Evolutionary conservation across 495 filamentous ascomycete species (phyloP).

Genomic region (Penicillium odoratum): DNA sequence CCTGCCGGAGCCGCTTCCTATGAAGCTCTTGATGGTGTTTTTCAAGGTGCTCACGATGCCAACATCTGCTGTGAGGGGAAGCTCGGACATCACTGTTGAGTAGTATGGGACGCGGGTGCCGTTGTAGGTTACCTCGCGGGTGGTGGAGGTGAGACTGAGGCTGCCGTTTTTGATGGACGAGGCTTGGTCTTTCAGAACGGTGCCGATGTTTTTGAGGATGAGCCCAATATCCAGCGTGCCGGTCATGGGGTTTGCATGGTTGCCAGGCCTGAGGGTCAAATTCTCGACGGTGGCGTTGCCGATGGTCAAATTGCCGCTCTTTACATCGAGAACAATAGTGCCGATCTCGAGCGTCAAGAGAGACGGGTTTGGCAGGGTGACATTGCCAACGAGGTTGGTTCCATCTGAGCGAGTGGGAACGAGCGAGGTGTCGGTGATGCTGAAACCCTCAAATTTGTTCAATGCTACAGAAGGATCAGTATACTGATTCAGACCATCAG

Average conservation of each 20-base stretch:
- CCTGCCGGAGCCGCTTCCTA: constrained; percentile 4
- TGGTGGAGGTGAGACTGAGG: constrained; percentile 33
- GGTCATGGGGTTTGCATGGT: constrained; percentile 54
- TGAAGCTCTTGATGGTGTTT: constrained; percentile 35
- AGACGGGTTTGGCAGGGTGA: constrained; percentile 40
- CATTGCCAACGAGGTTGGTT: constrained; percentile 38
- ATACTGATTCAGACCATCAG: background rate
- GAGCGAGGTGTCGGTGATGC: constrained; percentile 24
- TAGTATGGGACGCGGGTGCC: constrained; percentile 42
- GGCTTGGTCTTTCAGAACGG: constrained; percentile 31
- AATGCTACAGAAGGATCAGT: constrained; percentile 25
- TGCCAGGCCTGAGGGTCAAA: constrained; percentile 58
- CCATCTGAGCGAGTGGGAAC: constrained; percentile 26
- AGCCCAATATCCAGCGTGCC: constrained; percentile 34
- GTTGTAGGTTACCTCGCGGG: constrained; percentile 34
- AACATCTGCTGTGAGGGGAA: constrained; percentile 36
- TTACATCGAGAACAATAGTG: constrained; percentile 35
- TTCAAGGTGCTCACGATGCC: constrained; percentile 27
- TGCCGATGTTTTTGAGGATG: constrained; percentile 31
- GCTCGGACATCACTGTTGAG: constrained; percentile 37
- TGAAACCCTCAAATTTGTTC: constrained; percentile 31
- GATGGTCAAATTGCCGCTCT: constrained; percentile 38
- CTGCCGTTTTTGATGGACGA: constrained; percentile 31
- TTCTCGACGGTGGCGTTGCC: constrained; percentile 58
- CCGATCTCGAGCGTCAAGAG: constrained; percentile 41